Conservation (phyloP, 352 stramenopile genomes). For the Phytophthora capsici region DNA sequence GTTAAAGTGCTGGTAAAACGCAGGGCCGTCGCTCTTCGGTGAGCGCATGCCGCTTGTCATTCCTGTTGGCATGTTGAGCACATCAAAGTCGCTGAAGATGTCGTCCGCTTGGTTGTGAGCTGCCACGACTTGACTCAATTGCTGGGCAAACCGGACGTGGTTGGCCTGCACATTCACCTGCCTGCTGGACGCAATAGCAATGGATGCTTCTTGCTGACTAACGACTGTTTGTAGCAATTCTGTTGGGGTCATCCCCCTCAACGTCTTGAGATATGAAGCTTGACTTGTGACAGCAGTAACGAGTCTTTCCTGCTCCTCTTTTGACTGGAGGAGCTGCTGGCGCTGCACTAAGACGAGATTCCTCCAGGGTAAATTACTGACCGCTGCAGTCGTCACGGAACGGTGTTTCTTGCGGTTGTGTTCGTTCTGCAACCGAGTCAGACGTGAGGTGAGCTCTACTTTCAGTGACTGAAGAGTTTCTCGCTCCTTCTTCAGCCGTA, state of each 20-base stretch:
- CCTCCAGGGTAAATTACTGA: neutral
- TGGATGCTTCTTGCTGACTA: neutral
- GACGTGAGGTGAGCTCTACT: neutral
- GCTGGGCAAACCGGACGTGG: neutral
- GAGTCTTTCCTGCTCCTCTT: neutral
- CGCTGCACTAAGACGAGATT: neutral
- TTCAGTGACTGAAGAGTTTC: constrained; percentile 1
- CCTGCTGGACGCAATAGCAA: neutral
- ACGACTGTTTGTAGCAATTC: neutral
- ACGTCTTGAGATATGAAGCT: neutral
- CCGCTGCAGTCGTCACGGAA: neutral
- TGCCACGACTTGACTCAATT: neutral
- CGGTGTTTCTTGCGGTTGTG: neutral
- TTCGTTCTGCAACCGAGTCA: neutral
- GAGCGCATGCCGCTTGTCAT: neutral
- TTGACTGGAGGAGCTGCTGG: neutral
- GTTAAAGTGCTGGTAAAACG: neutral
- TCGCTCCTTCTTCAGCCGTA: constrained; percentile 10
- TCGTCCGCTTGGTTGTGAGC: neutral
- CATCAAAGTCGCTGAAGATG: neutral
- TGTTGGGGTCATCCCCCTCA: neutral
- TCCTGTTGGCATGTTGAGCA: neutral
- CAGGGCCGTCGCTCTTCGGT: neutral
- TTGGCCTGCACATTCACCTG: neutral
- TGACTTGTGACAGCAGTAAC: neutral